Base-by-base conservation (phyloP, 495 filamentous ascomycete species). In the Penicillium atrosanguineum region DNA sequence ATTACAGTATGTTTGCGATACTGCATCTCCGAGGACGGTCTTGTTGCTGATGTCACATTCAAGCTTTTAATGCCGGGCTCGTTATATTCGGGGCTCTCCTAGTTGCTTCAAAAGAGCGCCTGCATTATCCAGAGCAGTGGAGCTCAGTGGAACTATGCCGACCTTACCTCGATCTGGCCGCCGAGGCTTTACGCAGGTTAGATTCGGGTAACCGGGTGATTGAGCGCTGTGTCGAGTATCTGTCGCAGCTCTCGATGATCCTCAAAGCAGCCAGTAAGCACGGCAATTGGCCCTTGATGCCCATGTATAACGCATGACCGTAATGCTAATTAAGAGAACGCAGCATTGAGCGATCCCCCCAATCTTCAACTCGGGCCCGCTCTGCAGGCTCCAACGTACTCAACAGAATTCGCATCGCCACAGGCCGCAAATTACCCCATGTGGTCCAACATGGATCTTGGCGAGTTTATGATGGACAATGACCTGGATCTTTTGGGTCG, bases 131-230 rank as follows among this genome's bases (percentile, higher is more conserved):
- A 23, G 46, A 31, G 15, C 49, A 42, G 23, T 47, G 47, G 53
- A 28, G 40, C 49, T 59, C 15, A 46, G 46, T 26, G 49, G 60
- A 39, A 45, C 55, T n/a, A 51, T 51, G 41, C 19, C 52, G 48
- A n/a, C 52, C 51, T 23, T 64, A 36, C 53, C 52, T 59, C 36
- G 68, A 48, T 46, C 55, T 40, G 49, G 70, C 70, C 6, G 68
- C 67, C 40, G 68, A 69, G 29, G 70, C 68, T 8, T 57, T 73
- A n/a, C 62, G 61, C 14, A 61, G 63, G 9, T 61, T 73, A 14
- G 70, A 72, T 15, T 57, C 65, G 7, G 70, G 70, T 7, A 73
- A 73, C 55, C 53, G 56, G 3, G 72, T 73, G 15, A 63, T 71
- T 2, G 72, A 69, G 45, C 68, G 70, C 4, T 73, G 68, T 48